Percentiles rank a stretch among this genome's conserved stretches.
These are phyloP conservation scores for Lentithecium fluviatile DNA, from an alignment of 495 filamentous ascomycete species.

Conservation along the genomic window DNA sequence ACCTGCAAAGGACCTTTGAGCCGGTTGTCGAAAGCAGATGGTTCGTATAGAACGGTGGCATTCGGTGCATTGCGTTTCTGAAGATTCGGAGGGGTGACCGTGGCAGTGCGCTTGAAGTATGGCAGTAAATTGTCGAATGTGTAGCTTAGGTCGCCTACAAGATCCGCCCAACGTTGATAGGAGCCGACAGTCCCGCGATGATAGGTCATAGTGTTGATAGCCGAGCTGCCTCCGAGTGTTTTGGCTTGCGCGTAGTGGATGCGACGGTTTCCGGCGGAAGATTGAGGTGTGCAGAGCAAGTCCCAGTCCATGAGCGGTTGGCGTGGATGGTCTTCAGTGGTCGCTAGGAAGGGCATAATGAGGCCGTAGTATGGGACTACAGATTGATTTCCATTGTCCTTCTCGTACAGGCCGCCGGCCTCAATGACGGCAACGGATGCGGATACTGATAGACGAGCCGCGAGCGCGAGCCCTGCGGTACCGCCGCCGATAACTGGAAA, in stretches of 20 bases:
- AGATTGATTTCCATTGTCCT: slow-evolving; percentile 21
- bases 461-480: slow-evolving; percentile 25
- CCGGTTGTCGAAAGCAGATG: slow-evolving; percentile 3
- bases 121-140: slow-evolving; percentile 53
- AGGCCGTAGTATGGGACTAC: no score
- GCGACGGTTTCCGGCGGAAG: no score
- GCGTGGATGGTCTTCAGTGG: no score
- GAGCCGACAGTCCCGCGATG: slow-evolving; percentile 45
- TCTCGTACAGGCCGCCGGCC: slow-evolving; percentile 25
- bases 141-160: slow-evolving; percentile 57
- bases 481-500: slow-evolving; percentile 34
- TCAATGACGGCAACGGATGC: slow-evolving; percentile 28
- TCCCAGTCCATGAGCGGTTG: no score
- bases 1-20: slow-evolving; percentile 20
- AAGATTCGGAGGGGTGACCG: slow-evolving; percentile 54
- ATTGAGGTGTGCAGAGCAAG: no score
- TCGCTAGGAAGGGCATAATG: no score
- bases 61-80: slow-evolving; percentile 42
- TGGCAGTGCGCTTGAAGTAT: slow-evolving; percentile 53
- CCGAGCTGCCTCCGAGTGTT: slow-evolving; percentile 24
- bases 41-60: slow-evolving; percentile 49
- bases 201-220: slow-evolving; percentile 34
- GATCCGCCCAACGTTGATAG: slow-evolving; percentile 56
- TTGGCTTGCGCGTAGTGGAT: no score
- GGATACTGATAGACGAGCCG: slow-evolving; percentile 15